Evolutionary conservation across 148 eudicot genomes (phyloP).

Genomic region (Euryodendron excelsum): DNA sequence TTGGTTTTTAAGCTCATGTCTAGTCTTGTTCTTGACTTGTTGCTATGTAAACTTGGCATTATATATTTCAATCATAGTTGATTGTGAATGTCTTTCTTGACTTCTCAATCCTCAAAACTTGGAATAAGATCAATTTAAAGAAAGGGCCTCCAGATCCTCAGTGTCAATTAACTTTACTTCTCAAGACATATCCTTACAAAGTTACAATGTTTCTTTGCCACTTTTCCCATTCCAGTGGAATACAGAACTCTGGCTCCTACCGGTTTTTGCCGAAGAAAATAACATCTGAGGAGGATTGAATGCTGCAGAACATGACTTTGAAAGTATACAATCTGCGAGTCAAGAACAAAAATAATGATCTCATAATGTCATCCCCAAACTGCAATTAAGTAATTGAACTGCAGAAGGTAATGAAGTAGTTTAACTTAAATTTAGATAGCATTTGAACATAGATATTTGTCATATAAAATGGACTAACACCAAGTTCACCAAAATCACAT

Average conservation of each 20-base stretch:
- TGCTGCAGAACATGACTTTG: neutral
- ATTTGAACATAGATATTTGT: neutral
- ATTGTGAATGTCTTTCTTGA: no score
- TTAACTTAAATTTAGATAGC: no score
- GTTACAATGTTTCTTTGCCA: neutral
- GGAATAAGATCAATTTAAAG: no score
- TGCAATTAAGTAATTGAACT: no score
- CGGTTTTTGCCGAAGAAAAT: neutral
- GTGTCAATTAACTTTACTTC: no score
- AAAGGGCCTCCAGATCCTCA: no score
- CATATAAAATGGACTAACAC: neutral
- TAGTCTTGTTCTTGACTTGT: no score
- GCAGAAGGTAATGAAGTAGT: neutral
- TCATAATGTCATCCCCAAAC: neutral
- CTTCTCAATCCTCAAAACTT: neutral
- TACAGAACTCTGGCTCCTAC: neutral
- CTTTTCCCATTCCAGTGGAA: no score
- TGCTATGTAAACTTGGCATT: no score
- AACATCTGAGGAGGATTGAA: neutral
- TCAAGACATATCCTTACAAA: neutral
- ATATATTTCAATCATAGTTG: no score
- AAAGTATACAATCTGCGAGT: neutral
- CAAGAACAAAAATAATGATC: neutral
- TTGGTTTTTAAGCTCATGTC: no score
- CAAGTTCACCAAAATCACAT: no score